Evolutionary conservation across 2,329 filamentous ascomycete species (phyloP).

Genomic region (Lasiodiplodia sp.): DNA sequence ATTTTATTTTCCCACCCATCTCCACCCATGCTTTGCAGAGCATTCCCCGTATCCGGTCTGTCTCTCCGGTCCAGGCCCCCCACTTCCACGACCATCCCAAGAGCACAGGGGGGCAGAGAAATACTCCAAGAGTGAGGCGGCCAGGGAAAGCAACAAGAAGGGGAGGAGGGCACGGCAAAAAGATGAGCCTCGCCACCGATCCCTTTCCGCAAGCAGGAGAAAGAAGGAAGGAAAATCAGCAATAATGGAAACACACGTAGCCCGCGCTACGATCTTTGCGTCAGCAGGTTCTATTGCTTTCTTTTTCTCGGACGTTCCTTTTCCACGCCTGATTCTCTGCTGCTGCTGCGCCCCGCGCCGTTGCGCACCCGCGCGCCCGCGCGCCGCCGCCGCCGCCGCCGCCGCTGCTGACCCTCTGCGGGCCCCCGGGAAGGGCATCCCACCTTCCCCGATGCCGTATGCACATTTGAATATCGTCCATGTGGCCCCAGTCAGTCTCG

Average conservation of each 20-base stretch:
- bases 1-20: neutral
- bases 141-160: no score
- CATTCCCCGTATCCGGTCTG: neutral
- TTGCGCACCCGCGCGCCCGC: neutral
- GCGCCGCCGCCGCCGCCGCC: neutral
- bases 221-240: no score
- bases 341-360: neutral
- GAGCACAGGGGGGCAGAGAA: no score
- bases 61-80: neutral
- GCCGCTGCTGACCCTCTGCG: neutral
- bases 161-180: no score
- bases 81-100: neutral
- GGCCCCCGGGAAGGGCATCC: no score
- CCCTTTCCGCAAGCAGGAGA: no score
- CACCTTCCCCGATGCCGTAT: neutral
- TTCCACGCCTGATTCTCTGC: neutral
- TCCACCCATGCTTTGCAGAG: neutral
- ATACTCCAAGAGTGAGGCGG: no score
- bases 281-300: neutral
- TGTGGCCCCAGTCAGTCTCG: no score
- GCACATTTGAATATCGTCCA: no score
- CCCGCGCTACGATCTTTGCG: no score
- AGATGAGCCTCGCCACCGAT: no score
- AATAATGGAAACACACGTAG: no score
- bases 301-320: neutral